Conservation (phyloP, 805 yeast species). For the Pichia cephalocereana region DNA sequence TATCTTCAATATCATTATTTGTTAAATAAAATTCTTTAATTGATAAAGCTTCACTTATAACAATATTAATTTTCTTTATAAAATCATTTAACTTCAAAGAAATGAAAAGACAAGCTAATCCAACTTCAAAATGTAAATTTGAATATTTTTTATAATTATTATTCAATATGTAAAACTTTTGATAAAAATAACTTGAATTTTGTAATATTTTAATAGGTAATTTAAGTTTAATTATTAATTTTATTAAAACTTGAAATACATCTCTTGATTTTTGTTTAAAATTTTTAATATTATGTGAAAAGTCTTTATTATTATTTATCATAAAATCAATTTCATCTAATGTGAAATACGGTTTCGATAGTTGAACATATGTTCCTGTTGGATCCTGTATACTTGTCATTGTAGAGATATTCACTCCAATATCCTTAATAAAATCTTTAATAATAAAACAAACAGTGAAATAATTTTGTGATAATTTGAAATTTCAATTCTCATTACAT, state of each 20-base stretch:
- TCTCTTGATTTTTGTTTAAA: conserved; percentile 24
- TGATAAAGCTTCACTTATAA: conserved; percentile 40
- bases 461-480: too few species aligned
- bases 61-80: conserved; percentile 61
- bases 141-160: conserved; percentile 44
- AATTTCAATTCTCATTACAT: too few species aligned
- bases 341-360: conserved; percentile 28
- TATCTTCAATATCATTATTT: conserved; percentile 36
- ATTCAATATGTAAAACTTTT: conserved; percentile 56
- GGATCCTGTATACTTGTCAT: background rate
- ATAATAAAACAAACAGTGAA: background rate
- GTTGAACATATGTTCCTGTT: conserved; percentile 16
- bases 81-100: conserved; percentile 80
- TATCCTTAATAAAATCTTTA: too few species aligned
- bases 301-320: conserved; percentile 12
- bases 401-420: background rate
- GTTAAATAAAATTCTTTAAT: conserved; percentile 23
- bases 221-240: conserved; percentile 43
- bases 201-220: conserved; percentile 65
- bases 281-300: conserved; percentile 15
- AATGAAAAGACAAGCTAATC: conserved; percentile 56
- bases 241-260: conserved; percentile 45
- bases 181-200: conserved; percentile 64
- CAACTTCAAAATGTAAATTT: conserved; percentile 44
- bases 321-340: conserved; percentile 20